Base-by-base conservation (phyloP, 805 yeast genomes). In the Teunomyces barrocoloradensis region DNA sequence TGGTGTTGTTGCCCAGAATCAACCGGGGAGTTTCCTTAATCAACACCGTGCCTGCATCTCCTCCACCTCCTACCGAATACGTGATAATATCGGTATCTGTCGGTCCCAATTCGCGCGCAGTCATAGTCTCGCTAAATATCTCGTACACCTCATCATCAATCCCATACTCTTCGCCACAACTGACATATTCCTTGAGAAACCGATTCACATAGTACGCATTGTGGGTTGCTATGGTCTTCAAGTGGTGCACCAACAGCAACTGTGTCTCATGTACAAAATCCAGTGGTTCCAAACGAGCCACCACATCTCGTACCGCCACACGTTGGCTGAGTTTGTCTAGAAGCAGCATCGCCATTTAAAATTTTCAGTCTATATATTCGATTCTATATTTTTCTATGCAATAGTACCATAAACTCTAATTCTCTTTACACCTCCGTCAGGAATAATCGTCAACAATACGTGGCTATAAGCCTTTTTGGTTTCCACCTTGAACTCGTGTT, bases 361-460 rank as follows among this genome's bases (percentile, higher is more conserved):
- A 12, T 33, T 20, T 17, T 23, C 27, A 40, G 15, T 11, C 17
- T 18, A 2, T 28, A 2, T 28, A 15, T 11, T 25, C 4, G 5
- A 12, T 21, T 12, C 21, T 28, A 3, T 7, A 5, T 25, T 12
- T 20, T 18, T 35, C 23, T 41, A 46, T 27, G 55, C 66, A 43
- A 69, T 63, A 28, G 72, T 73, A 36, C 97, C 98, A 58, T 81
- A 79, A 23, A 91, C 94, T 54, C 96, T 80, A 33, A 92, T 69
- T 64, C 99, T 80, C 75, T 92, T 92, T 47, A 90, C 89, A 51
- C 99, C 99, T 43, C 99, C 99, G 63, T 92, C 99, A 18, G 99
- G 99, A 54, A 90, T 86, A 65, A 92, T 85, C 7, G 87, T 81
- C 55, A 92, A 65, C 58, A 83, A 81, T 27, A 90, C 87, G 63